These are phyloP conservation scores for Spirogloea muscicola DNA, from an alignment of 139 green algal genomes.

Conservation along the genomic window DNA sequence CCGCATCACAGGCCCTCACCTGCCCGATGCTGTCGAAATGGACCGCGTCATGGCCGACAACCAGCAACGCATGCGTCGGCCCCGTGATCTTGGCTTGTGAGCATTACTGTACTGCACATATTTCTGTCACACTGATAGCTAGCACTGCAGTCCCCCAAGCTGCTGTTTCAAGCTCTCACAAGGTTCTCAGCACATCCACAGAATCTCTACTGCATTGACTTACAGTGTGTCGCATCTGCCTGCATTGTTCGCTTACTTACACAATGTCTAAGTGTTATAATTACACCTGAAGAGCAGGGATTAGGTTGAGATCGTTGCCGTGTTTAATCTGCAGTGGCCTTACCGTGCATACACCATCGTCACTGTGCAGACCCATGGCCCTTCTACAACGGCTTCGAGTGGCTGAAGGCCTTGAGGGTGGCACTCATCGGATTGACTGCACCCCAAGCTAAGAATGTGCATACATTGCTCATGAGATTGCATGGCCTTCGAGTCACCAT, in stretches of 20 bases:
- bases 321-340: no score
- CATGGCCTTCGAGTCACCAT: no score
- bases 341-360: no score
- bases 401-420: conserved; percentile 13
- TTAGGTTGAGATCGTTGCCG: no score
- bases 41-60: conserved; percentile 25
- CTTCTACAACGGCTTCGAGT: conserved; percentile 27
- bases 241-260: no score
- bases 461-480: no score
- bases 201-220: background rate
- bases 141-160: background rate
- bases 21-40: conserved; percentile 12
- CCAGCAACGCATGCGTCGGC: conserved; percentile 26
- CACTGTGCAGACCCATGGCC: conserved; percentile 23
- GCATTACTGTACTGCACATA: background rate
- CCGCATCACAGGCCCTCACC: no score
- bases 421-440: background rate
- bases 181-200: background rate
- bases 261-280: background rate
- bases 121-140: background rate
- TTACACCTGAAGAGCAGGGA: background rate
- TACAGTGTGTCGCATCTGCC: background rate
- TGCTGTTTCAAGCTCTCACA: background rate
- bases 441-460: background rate
- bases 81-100: conserved; percentile 22